A percentile compares a stretch with the other conserved stretches of the same genome.
Evolutionary conservation across 106 monocot genomes (phyloP).

Genomic region (Acorus calamus): DNA sequence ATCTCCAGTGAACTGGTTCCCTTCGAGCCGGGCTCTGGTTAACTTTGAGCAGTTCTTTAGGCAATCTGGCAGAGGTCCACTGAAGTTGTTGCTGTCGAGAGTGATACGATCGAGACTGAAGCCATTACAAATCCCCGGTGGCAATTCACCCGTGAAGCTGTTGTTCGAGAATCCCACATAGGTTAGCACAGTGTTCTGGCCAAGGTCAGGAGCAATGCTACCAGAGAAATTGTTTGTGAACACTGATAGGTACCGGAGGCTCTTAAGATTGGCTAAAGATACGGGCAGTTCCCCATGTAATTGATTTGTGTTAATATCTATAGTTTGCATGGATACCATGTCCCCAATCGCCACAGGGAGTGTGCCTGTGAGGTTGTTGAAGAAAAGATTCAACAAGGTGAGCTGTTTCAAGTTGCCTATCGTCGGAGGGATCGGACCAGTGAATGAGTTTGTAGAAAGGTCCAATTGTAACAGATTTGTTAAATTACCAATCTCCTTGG

Average conservation of each 20-base stretch:
- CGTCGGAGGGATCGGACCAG: constrained; percentile 34
- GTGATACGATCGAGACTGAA: constrained; percentile 28
- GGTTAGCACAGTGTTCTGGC: constrained; percentile 15
- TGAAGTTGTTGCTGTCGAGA: constrained; percentile 43
- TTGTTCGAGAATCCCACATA: constrained; percentile 44
- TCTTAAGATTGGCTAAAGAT: constrained; percentile 27
- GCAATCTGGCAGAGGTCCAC: constrained; percentile 49
- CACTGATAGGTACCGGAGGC: constrained; percentile 10
- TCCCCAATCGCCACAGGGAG: constrained; percentile 58
- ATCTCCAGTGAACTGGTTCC: constrained; percentile 52
- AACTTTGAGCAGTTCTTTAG: constrained; percentile 37
- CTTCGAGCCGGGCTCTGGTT: constrained; percentile 28
- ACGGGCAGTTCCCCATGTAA: constrained; percentile 42
- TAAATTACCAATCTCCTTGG: constrained; percentile 34
- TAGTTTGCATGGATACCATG: constrained; percentile 15
- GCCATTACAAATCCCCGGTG: constrained; percentile 37
- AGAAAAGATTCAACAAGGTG: constrained; percentile 9
- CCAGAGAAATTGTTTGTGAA: constrained; percentile 44
- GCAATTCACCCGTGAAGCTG: constrained; percentile 44
- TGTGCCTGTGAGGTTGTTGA: constrained; percentile 39
- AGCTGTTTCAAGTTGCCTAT: constrained; percentile 41
- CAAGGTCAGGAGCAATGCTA: constrained; percentile 32
- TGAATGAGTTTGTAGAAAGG: constrained; percentile 33
- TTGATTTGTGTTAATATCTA: constrained; percentile 45
- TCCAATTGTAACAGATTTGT: constrained; percentile 16